Percentiles rank a stretch among this genome's conserved stretches.
These are phyloP conservation scores for Cantharellus anzutake DNA, from an alignment of 768 basidiomycete genomes.

Conservation along the genomic window DNA sequence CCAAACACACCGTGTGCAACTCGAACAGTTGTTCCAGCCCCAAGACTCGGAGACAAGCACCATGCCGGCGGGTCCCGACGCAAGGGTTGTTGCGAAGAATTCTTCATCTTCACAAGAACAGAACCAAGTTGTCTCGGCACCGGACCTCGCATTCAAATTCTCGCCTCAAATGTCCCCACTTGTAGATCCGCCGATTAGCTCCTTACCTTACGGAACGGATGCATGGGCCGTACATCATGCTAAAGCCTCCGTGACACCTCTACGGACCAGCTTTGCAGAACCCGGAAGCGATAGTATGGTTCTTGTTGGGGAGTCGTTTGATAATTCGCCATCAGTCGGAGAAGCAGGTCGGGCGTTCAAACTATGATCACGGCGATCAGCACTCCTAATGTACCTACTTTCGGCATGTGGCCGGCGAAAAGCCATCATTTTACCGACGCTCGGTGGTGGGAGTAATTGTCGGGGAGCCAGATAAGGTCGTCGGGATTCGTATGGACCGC, in stretches of 20 bases:
- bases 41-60: not conserved
- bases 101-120: not conserved
- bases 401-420: too few relatives aligned
- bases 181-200: constrained; percentile 35
- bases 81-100: not conserved
- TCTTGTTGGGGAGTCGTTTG: not conserved
- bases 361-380: too few relatives aligned
- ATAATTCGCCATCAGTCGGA: too few relatives aligned
- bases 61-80: not conserved
- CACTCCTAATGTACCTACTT: too few relatives aligned
- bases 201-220: constrained; percentile 62
- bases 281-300: constrained; percentile 15
- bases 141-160: constrained; percentile 49
- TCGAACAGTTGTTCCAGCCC: not conserved
- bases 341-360: too few relatives aligned
- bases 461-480: too few relatives aligned
- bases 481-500: too few relatives aligned
- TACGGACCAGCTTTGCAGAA: constrained; percentile 59
- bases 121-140: constrained; percentile 13
- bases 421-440: too few relatives aligned
- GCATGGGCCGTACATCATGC: constrained; percentile 60
- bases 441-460: too few relatives aligned
- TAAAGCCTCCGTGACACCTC: constrained; percentile 56
- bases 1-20: not conserved
- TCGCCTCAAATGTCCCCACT: constrained; percentile 51